These are phyloP conservation scores for Acanthochlamys bracteata DNA, from an alignment of 106 monocot genomes.

Conservation along the genomic window DNA sequence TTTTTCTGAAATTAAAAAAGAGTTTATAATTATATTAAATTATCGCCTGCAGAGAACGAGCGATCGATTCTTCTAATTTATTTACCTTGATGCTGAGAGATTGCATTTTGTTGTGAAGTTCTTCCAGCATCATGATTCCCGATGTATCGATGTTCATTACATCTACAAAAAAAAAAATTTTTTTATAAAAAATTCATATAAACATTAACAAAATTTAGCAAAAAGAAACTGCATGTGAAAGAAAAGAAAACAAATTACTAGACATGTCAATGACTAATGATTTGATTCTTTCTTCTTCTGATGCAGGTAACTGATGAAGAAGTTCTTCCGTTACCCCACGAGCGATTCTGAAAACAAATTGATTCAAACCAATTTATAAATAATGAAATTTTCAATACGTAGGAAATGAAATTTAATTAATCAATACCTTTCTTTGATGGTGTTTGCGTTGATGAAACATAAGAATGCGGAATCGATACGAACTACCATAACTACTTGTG, in stretches of 20 bases:
- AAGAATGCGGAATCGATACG: conserved; percentile 60
- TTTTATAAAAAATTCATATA: background rate
- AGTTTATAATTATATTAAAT: background rate
- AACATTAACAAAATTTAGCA: background rate
- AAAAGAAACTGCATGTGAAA: background rate
- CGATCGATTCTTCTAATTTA: too few species aligned
- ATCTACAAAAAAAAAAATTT: conserved; percentile 28
- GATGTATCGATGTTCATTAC: conserved; percentile 81
- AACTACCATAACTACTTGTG: conserved; percentile 35
- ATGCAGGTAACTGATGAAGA: conserved; percentile 15
- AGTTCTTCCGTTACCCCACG: conserved; percentile 34
- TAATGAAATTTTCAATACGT: background rate
- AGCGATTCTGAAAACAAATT: conserved; percentile 33
- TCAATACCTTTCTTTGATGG: conserved; percentile 61
- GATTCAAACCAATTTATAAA: background rate
- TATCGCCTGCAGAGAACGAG: too few species aligned
- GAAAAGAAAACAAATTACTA: conserved; percentile 24
- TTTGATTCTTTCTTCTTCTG: conserved; percentile 23
- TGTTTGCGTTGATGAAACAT: conserved; percentile 74
- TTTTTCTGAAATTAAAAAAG: background rate
- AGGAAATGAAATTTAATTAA: background rate
- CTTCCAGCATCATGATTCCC: conserved; percentile 49
- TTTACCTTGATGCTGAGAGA: conserved; percentile 56
- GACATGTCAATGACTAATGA: conserved; percentile 76
- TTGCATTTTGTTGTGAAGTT: conserved; percentile 47